phyloP scores from a whole-genome alignment of 441 rosid species.

The Capsella rubella region DNA sequence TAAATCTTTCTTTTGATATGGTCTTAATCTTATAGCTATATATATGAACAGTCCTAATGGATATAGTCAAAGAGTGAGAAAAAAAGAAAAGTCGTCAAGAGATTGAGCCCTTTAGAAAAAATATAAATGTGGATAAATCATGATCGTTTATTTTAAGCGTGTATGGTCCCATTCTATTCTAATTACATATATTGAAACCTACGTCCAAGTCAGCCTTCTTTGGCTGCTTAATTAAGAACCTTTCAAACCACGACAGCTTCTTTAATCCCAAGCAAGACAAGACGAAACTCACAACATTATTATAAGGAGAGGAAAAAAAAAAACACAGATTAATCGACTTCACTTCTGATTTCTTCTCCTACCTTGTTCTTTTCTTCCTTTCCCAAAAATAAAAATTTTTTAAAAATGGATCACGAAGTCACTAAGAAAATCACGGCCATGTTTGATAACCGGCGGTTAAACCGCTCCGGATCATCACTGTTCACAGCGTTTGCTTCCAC shows the following conservation, averaged over 20 bases:
- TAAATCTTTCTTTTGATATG: no score
- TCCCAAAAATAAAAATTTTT: neutral
- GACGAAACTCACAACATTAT: neutral
- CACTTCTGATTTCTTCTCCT: neutral
- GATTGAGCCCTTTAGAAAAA: neutral
- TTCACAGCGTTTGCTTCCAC: constrained; percentile 42
- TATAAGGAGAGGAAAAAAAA: constrained; percentile 4
- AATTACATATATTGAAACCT: constrained; percentile 15
- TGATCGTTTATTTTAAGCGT: constrained; percentile 17
- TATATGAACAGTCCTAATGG: neutral
- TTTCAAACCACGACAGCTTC: constrained; percentile 43
- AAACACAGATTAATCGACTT: neutral
- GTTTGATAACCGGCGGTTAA: constrained; percentile 36
- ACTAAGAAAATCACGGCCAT: constrained; percentile 36
- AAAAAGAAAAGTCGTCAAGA: constrained; percentile 24
- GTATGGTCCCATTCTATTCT: constrained; percentile 3
- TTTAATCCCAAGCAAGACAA: constrained; percentile 25
- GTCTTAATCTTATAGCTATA: no score
- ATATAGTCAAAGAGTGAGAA: constrained; percentile 6
- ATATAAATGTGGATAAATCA: constrained; percentile 14
- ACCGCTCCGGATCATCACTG: constrained; percentile 43
- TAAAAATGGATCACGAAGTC: constrained; percentile 35
- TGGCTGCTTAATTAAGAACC: constrained; percentile 24
- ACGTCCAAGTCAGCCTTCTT: constrained; percentile 32
- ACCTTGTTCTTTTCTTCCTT: neutral